Evolutionary conservation across 108 stramenopile genomes (phyloP), one percentile per base, ranked within the genome.

Genomic region (Mediolabrus comicus): DNA sequence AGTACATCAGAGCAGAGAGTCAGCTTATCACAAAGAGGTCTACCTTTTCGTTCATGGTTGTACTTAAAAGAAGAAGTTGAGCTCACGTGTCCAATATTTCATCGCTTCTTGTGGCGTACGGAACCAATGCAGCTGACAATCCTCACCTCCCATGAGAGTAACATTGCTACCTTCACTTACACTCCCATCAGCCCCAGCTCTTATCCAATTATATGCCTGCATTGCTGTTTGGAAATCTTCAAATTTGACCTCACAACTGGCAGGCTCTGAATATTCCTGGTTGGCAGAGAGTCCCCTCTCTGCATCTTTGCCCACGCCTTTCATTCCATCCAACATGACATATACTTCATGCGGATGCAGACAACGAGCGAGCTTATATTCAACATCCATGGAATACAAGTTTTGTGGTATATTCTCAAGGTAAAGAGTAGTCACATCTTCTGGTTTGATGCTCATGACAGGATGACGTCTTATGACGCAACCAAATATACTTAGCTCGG

Each of bases 81-180:
- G 52, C 38, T 94, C 73, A 65, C 92, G 74, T 19, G 84, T 91
- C 92, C 92, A 94, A 52, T 88, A 94, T 30, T 75, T 52, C 70
- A 79, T 65, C 19, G 84, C 86, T 74, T 94, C 84, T 1, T 38
- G 17, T 16, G 92, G 92, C 36, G 90, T 94, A 7, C 71, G 56
- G 58, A 94, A 80, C 90, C 90, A 94, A 16, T 94, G 83, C 2
- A 94, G 38, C 14, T 65, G 25, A 29, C 72, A 63, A 53, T 60
- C 67, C 22, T 68, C 54, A 39, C 36, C 53, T 14, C 36, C 56
- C 56, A 71, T 56, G 49, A 62, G 58, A 7, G 52, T 13, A 14
- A 69, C 34, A 25, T 12, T 67, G 22, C 10, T 74, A 64, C 28
- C 67, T 46, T 27, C 52, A 52, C 12, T 76, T 36, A 27, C 29